A percentile compares a stretch with the other conserved stretches of the same genome.
These are phyloP conservation scores for Dictyostelium brefeldianum DNA, from an alignment of 78 protist species.

Conservation along the genomic window DNA sequence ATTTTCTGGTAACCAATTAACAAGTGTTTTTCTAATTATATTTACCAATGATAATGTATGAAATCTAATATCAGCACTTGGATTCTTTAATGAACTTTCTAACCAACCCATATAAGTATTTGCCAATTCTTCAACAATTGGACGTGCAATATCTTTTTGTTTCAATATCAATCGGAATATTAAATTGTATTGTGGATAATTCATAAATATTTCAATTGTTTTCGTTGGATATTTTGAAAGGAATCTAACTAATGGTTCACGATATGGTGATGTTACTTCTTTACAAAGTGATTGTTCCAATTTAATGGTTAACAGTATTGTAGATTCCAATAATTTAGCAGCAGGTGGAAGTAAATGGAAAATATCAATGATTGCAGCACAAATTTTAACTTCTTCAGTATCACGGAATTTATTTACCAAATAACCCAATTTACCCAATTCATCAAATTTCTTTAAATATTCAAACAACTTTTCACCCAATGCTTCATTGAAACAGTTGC, in stretches of 20 bases:
- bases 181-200: slow-evolving; percentile 8
- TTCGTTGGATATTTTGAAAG: slow-evolving; percentile 82
- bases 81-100: background rate
- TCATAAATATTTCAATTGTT: slow-evolving; percentile 82
- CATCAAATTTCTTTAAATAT: slow-evolving; percentile 88
- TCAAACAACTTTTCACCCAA: slow-evolving; percentile 95
- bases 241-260: slow-evolving; percentile 89
- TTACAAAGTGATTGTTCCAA: slow-evolving; percentile 74
- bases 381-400: slow-evolving; percentile 72
- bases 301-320: slow-evolving; percentile 51
- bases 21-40: slow-evolving; percentile 15
- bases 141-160: slow-evolving; percentile 10
- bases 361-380: slow-evolving; percentile 90
- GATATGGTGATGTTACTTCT: slow-evolving; percentile 76
- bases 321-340: slow-evolving; percentile 82
- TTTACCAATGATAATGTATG: background rate
- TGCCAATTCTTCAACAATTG: slow-evolving; percentile 55
- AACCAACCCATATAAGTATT: background rate
- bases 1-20: slow-evolving; percentile 44
- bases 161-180: slow-evolving; percentile 33
- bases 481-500: slow-evolving; percentile 91
- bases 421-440: slow-evolving; percentile 57
- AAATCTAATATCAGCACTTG: background rate
- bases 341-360: slow-evolving; percentile 94
- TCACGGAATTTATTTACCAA: slow-evolving; percentile 21